Evolutionary conservation across 2,329 filamentous ascomycete species (phyloP).

Genomic region (Trichoderma guizhouense): DNA sequence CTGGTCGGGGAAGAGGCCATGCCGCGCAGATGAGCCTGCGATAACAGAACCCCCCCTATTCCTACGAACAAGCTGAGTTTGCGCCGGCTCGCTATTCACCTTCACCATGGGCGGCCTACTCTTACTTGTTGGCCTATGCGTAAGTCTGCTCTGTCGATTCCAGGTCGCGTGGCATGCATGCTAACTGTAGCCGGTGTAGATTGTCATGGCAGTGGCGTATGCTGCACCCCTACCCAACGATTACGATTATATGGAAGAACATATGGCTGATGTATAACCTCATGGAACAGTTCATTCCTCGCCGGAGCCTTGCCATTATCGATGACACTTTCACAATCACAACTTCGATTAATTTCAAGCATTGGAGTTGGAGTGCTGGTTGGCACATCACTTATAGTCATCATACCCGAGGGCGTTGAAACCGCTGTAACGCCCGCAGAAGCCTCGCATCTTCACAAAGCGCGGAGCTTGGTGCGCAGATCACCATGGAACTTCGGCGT

Average conservation of each 20-base stretch:
- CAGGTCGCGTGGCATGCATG: neutral
- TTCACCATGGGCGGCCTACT: slow-evolving; percentile 20
- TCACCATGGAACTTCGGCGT: slow-evolving; percentile 31
- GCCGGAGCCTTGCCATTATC: slow-evolving; percentile 88
- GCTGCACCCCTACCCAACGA: slow-evolving; percentile 25
- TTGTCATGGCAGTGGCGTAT: slow-evolving; percentile 59
- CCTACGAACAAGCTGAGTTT: slow-evolving; percentile 8
- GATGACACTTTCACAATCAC: slow-evolving; percentile 80
- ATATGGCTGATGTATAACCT: neutral
- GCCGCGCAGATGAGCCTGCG: slow-evolving; percentile 17
- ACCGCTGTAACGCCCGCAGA: slow-evolving; percentile 66
- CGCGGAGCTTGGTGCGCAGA: slow-evolving; percentile 32
- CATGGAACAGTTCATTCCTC: slow-evolving; percentile 73
- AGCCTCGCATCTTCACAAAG: slow-evolving; percentile 37
- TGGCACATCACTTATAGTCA: slow-evolving; percentile 91
- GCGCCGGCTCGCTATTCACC: slow-evolving; percentile 17
- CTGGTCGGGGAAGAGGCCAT: slow-evolving; percentile 14
- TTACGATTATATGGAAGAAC: neutral
- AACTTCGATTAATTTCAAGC: slow-evolving; percentile 84
- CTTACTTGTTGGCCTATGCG: slow-evolving; percentile 20
- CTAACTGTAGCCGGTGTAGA: slow-evolving; percentile 31
- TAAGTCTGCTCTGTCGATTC: neutral
- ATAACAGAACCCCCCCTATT: slow-evolving; percentile 16
- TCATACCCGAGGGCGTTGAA: slow-evolving; percentile 95
- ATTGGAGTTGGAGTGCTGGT: slow-evolving; percentile 92